Evolutionary conservation across 805 yeast genomes (phyloP).

Genomic region (Ogataea corticis): DNA sequence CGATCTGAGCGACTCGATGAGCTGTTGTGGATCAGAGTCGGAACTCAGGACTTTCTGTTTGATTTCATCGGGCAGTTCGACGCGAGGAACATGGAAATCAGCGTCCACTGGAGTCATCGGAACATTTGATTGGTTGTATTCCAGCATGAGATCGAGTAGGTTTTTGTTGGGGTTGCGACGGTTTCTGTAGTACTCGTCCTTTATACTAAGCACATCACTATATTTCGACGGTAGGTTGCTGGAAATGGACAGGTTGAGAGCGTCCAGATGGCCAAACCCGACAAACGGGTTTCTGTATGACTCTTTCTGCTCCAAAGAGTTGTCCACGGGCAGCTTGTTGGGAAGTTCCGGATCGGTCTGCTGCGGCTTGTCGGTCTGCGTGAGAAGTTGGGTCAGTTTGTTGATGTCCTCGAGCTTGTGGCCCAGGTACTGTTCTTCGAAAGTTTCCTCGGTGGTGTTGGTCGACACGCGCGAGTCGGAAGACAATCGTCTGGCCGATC

Average conservation of each 20-base stretch:
- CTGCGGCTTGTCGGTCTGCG: not conserved
- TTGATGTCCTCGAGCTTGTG: slow-evolving; percentile 4
- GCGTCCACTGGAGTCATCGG: not conserved
- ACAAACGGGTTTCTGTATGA: slow-evolving; percentile 19
- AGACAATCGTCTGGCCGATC: no score
- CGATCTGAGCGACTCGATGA: slow-evolving; percentile 3
- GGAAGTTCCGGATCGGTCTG: slow-evolving; percentile 10
- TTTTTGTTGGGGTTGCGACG: slow-evolving; percentile 9
- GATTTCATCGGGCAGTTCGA: slow-evolving; percentile 7
- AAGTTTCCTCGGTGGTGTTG: not conserved
- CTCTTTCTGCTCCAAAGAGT: slow-evolving; percentile 18
- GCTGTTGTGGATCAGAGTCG: not conserved
- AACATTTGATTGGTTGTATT: slow-evolving; percentile 3
- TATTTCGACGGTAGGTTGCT: slow-evolving; percentile 16
- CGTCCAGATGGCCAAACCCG: slow-evolving; percentile 15
- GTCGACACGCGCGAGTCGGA: no score
- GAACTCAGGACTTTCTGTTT: not conserved
- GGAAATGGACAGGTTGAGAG: slow-evolving; percentile 17
- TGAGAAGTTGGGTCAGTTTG: slow-evolving; percentile 4
- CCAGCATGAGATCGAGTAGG: slow-evolving; percentile 16
- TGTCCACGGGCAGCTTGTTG: slow-evolving; percentile 1
- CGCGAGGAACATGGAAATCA: not conserved
- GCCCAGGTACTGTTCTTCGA: not conserved
- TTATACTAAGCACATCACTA: slow-evolving; percentile 17
- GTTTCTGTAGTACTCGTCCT: slow-evolving; percentile 17